These are phyloP conservation scores for Hypsizygus marmoreus DNA, from an alignment of 768 basidiomycete species.

Conservation along the genomic window DNA sequence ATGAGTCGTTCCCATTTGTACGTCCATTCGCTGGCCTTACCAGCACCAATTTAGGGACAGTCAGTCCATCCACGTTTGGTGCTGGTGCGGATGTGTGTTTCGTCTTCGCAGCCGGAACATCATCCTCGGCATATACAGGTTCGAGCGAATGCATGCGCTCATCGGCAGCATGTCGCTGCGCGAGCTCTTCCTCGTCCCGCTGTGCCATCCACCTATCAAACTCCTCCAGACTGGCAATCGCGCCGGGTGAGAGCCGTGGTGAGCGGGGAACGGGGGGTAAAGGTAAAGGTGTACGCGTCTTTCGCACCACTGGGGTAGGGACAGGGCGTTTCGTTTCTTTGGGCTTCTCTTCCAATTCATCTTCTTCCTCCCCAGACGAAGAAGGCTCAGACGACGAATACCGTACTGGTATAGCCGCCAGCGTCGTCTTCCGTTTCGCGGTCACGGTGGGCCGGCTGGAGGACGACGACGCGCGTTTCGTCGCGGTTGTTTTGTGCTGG, in stretches of 20 bases:
- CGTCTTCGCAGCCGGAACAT: neutral
- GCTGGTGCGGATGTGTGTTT: neutral
- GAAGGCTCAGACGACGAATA: neutral
- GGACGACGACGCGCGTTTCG: too few relatives aligned
- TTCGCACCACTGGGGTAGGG: too few relatives aligned
- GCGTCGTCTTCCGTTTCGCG: too few relatives aligned
- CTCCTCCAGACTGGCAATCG: neutral
- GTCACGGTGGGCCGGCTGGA: too few relatives aligned
- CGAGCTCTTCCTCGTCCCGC: neutral
- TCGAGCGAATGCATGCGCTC: neutral
- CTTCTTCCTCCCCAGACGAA: too few relatives aligned
- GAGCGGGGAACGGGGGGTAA: neutral
- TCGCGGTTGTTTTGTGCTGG: too few relatives aligned
- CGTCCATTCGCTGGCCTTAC: too few relatives aligned
- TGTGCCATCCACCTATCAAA: constrained; percentile 6
- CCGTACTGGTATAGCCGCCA: too few relatives aligned
- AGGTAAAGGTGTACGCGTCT: neutral
- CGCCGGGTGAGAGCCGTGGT: neutral
- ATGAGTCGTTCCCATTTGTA: constrained; percentile 14
- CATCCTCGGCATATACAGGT: neutral
- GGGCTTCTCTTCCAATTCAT: too few relatives aligned
- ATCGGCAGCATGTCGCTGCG: neutral
- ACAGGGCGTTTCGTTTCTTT: too few relatives aligned
- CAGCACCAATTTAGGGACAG: too few relatives aligned
- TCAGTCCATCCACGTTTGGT: neutral